A percentile compares a stretch with the other conserved stretches of the same genome.
phyloP scores from a whole-genome alignment of 768 basidiomycete genomes.

The Mycena olivaceomarginata region DNA sequence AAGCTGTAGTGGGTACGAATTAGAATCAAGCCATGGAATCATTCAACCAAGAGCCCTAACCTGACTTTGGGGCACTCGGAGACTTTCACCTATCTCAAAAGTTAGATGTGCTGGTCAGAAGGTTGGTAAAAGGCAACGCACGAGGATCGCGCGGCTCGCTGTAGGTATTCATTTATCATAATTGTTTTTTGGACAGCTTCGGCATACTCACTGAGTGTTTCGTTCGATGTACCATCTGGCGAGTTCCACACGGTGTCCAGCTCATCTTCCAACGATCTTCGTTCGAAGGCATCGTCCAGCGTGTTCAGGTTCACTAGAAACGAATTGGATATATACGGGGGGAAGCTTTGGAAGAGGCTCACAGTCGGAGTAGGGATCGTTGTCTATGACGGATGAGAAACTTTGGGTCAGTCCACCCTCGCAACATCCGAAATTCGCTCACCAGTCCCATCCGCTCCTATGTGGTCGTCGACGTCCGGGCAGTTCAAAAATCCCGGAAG shows the following conservation, averaged over 20 bases:
- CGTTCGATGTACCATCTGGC: neutral
- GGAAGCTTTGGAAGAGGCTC: neutral
- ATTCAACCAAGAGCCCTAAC: neutral
- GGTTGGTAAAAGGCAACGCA: too few species aligned
- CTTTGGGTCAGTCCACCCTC: too few species aligned
- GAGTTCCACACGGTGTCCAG: neutral
- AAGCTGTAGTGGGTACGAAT: neutral
- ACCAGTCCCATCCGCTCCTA: too few species aligned
- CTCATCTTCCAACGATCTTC: neutral
- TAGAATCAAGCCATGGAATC: neutral
- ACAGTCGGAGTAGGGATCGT: constrained; percentile 30
- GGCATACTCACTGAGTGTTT: neutral
- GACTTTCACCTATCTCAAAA: constrained; percentile 5
- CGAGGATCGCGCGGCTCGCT: neutral
- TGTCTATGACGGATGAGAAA: neutral
- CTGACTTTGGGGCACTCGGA: constrained; percentile 10
- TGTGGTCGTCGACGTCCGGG: neutral
- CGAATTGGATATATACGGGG: neutral
- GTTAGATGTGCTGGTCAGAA: neutral
- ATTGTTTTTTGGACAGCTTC: neutral
- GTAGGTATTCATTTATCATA: too few species aligned
- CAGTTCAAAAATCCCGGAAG: constrained; percentile 28
- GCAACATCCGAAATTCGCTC: too few species aligned
- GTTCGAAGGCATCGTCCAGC: constrained; percentile 8
- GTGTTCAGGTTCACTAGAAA: neutral